A percentile compares a stretch with the other conserved stretches of the same genome.
Conservation (phyloP, 768 basidiomycete genomes). For the Psilocybe azurescens region DNA sequence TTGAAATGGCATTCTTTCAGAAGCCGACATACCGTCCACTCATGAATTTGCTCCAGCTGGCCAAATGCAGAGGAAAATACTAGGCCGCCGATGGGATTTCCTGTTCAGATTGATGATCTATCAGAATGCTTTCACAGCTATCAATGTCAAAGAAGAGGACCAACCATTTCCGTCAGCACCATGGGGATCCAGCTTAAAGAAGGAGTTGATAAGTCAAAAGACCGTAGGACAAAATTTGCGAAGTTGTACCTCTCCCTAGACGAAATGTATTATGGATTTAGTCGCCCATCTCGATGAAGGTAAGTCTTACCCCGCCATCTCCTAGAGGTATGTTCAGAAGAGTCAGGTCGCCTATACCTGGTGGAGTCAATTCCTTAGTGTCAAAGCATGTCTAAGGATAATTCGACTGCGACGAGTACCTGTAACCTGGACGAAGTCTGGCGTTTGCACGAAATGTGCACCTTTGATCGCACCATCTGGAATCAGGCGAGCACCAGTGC, state of each 20-base stretch:
- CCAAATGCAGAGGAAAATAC: slow-evolving; percentile 80
- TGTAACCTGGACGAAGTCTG: slow-evolving; percentile 77
- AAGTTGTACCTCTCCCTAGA: slow-evolving; percentile 22
- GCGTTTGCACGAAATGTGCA: slow-evolving; percentile 72
- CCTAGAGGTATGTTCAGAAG: slow-evolving; percentile 64
- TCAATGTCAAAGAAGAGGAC: slow-evolving; percentile 11
- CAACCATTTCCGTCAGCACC: slow-evolving; percentile 62
- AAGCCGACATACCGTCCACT: slow-evolving; percentile 66
- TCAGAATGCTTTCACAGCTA: slow-evolving; percentile 2
- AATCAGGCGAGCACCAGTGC: slow-evolving; percentile 69
- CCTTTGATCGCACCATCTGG: slow-evolving; percentile 74
- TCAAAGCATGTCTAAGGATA: not conserved
- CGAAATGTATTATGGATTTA: not conserved
- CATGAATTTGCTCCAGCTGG: slow-evolving; percentile 58
- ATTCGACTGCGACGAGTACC: slow-evolving; percentile 40
- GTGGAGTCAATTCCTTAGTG: not conserved
- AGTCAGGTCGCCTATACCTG: slow-evolving; percentile 69
- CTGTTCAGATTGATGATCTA: slow-evolving; percentile 23
- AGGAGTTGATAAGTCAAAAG: not conserved
- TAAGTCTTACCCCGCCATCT: slow-evolving; percentile 54
- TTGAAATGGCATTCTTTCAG: not conserved
- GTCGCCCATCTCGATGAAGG: not conserved
- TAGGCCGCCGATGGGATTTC: slow-evolving; percentile 67
- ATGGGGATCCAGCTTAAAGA: slow-evolving; percentile 65
- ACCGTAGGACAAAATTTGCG: not conserved